Base-by-base conservation (phyloP, 768 basidiomycete species). In the Collybia sordida region DNA sequence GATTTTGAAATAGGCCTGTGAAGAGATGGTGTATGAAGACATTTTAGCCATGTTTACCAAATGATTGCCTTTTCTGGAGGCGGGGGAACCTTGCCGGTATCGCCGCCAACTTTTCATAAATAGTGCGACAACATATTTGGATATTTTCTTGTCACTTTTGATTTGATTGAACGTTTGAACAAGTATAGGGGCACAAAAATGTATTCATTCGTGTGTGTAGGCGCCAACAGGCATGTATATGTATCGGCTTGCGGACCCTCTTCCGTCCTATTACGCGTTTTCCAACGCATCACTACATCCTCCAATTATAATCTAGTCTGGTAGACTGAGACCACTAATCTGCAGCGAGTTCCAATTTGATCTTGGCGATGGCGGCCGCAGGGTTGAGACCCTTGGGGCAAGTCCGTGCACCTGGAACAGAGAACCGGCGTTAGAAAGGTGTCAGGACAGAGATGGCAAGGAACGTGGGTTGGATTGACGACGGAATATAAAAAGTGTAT, bases 371-470 rank as follows among this genome's bases (percentile, higher is more conserved):
- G 12, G 94, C 94, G 47, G 80, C 80, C 3, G 92, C 93, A 3
- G 93, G 93, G 74, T 96, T 95, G 57, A 96, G 81, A 47, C 94
- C 93, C 81, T 97, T 97, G 49, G 94, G 93, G 73, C 94, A 98
- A n/a, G 95, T 97, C 49, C 90, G 86, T 43, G 94, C 83, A 68
- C 92, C 89, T 86, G 53, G 12, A 51, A 12, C 7, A 18, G 1
- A 18, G 27, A 53, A 42, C 40, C 19, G 42, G 22, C 19, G 41
- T 38, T 18, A 15, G 15, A 46, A 12, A 18, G 31, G 22, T 24
- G 3, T 35, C 37, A 34, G 43, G 15, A 39, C 35, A 6, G 34
- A 40, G 40, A 53, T 11, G 18, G 9, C 35, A 35, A 17, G 6
- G 12, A 22, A 19, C 36, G 21, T 15, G 18, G 3, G 36, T 28